Conservation (phyloP, 768 basidiomycete genomes). For the Rhizopogon vinicolor region DNA sequence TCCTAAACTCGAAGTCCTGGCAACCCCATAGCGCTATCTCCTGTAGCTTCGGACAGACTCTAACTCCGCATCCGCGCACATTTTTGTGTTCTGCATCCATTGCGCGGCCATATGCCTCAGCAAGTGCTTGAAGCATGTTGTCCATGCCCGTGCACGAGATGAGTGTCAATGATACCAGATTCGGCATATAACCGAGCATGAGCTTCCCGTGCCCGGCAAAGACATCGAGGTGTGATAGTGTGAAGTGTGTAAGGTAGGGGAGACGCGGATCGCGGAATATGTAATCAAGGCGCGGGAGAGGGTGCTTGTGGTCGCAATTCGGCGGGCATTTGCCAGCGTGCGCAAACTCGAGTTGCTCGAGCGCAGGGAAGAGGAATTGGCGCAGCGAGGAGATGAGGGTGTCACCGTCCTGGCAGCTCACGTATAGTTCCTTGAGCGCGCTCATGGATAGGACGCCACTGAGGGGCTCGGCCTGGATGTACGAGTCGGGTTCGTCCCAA, state of each 20-base stretch:
- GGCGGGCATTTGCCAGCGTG: slow-evolving; percentile 27
- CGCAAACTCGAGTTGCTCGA: slow-evolving; percentile 41
- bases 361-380: slow-evolving; percentile 39
- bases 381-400: slow-evolving; percentile 33
- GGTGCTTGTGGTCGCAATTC: slow-evolving; percentile 10
- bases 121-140: slow-evolving; percentile 35
- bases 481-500: slow-evolving; percentile 21
- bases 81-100: background rate
- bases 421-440: slow-evolving; percentile 36
- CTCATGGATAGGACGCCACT: slow-evolving; percentile 20
- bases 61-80: slow-evolving; percentile 30
- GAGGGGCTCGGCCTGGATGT: slow-evolving; percentile 24
- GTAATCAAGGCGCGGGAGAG: slow-evolving; percentile 44
- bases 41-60: slow-evolving; percentile 46
- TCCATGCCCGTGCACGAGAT: slow-evolving; percentile 41
- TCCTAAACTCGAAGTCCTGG: slow-evolving; percentile 34
- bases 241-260: slow-evolving; percentile 44
- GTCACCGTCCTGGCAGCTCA: slow-evolving; percentile 40
- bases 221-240: slow-evolving; percentile 43
- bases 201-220: slow-evolving; percentile 32
- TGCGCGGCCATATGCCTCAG: slow-evolving; percentile 29
- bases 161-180: slow-evolving; percentile 42
- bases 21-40: slow-evolving; percentile 51
- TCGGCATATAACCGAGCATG: slow-evolving; percentile 49
- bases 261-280: slow-evolving; percentile 57